These are phyloP conservation scores for Alternaria panax DNA, from an alignment of 2,329 filamentous ascomycete genomes.

Conservation along the genomic window DNA sequence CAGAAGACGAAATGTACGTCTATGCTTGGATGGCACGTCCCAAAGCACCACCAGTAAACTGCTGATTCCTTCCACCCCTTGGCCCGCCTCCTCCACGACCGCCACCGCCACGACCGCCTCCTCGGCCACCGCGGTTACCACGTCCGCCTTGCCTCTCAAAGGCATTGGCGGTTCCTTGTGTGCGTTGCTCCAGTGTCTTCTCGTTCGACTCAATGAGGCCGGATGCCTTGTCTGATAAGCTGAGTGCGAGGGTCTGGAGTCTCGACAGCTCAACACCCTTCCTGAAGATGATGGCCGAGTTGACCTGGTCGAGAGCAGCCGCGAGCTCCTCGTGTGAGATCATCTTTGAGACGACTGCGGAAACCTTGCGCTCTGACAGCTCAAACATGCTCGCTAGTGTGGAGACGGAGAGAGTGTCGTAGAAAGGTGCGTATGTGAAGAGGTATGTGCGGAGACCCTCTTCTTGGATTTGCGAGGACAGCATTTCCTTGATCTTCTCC, in stretches of 20 bases:
- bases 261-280: slow-evolving; percentile 98
- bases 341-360: slow-evolving; percentile 98
- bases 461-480: slow-evolving; percentile 97
- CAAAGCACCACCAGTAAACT: slow-evolving; percentile 82
- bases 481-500: slow-evolving; percentile 95
- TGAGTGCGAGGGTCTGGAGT: slow-evolving; percentile 92
- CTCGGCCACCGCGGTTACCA: slow-evolving; percentile 72
- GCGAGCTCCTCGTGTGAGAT: slow-evolving; percentile 98
- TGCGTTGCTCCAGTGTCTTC: slow-evolving; percentile 94
- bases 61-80: slow-evolving; percentile 69
- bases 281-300: slow-evolving; percentile 96
- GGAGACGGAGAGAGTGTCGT: slow-evolving; percentile 89
- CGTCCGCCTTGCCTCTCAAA: slow-evolving; percentile 91
- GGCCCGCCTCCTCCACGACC: slow-evolving; percentile 67
- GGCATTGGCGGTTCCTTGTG: slow-evolving; percentile 91
- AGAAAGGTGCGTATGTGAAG: slow-evolving; percentile 99
- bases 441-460: slow-evolving; percentile 98
- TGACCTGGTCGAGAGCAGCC: slow-evolving; percentile 96
- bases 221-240: slow-evolving; percentile 94
- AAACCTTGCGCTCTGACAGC: slow-evolving; percentile 85
- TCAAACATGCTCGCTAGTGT: slow-evolving; percentile 96
- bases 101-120: slow-evolving; percentile 63
- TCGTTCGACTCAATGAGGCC: slow-evolving; percentile 96
- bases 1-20: slow-evolving; percentile 2
- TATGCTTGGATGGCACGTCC: slow-evolving; percentile 64